phyloP scores from a whole-genome alignment of 202 grass and related monocot species.

The Setaria viridis region DNA sequence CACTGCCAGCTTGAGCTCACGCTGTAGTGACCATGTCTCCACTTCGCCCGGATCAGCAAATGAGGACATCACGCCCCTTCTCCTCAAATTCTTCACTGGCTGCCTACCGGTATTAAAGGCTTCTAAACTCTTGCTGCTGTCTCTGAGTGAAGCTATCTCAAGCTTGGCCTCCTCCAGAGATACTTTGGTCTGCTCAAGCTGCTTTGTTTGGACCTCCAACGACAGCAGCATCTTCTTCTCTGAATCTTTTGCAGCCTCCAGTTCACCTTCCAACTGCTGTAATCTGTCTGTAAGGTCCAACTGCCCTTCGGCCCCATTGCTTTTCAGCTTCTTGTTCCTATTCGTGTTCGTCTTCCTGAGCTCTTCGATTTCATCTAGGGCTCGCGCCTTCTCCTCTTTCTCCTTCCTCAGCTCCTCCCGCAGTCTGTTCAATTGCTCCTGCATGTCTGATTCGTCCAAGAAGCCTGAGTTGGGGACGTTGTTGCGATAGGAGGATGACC shows the following conservation, averaged over 20 bases:
- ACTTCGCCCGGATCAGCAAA: slow-evolving; percentile 43
- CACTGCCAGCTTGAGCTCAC: slow-evolving; percentile 70
- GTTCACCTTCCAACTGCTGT: slow-evolving; percentile 60
- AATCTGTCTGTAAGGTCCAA: slow-evolving; percentile 46
- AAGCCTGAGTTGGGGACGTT: slow-evolving; percentile 18
- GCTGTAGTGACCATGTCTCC: slow-evolving; percentile 59
- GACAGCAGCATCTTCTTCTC: slow-evolving; percentile 75
- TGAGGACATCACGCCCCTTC: slow-evolving; percentile 54
- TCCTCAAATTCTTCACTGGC: slow-evolving; percentile 41
- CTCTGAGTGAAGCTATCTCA: slow-evolving; percentile 63
- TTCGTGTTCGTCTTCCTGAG: slow-evolving; percentile 52
- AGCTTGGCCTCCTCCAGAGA: slow-evolving; percentile 78
- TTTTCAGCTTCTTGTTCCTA: slow-evolving; percentile 52
- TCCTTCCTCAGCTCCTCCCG: slow-evolving; percentile 78
- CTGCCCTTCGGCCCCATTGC: slow-evolving; percentile 26
- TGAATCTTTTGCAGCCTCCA: slow-evolving; percentile 66
- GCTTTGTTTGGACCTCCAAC: slow-evolving; percentile 63
- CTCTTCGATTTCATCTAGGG: slow-evolving; percentile 59
- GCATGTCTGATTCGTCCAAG: slow-evolving; percentile 46
- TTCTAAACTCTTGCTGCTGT: slow-evolving; percentile 52
- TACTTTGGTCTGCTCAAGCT: slow-evolving; percentile 77
- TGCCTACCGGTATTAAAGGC: slow-evolving; percentile 37
- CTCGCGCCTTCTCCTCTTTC: slow-evolving; percentile 61
- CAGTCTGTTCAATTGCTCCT: slow-evolving; percentile 58
- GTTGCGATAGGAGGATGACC: slow-evolving; percentile 33